Evolutionary conservation across 2,329 filamentous ascomycete species (phyloP), one percentile per base, ranked within the genome.

Genomic region (Clonostachys chloroleuca): DNA sequence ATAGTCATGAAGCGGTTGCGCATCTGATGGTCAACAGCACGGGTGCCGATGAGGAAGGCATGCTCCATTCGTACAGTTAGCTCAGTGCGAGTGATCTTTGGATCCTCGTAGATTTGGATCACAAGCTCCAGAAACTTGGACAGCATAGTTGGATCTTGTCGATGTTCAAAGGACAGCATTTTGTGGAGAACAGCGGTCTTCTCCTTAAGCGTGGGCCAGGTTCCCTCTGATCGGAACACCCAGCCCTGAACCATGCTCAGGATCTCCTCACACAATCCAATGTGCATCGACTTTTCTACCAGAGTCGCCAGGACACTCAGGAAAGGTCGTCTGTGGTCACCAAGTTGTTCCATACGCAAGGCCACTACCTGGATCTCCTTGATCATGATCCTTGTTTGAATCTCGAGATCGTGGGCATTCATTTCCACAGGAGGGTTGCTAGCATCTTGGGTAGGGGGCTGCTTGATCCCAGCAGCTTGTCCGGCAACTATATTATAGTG

Each of bases 141-240:
- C 48, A 99, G 76, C 70, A 99, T 85, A 1, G 86, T 90, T 34
- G 85, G 81, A 61, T 97, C 92, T 30, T 79, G 71, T 37, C 94
- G 81, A 48, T 89, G 83, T 67, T 99, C 94, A 56, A 99, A 99
- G 0, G 92, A 85, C 14, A 97, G 73, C 94, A 99, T 99, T 70
- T 99, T 99, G 59, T 95, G 92, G n/a, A 99, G 72, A 2, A 99
- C 94, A 2, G 95, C 95, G 1, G 92, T 97, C 73, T 99, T 99
- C 68, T 99, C 95, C 66, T 99, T 99, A 2, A 99, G 77, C 0
- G 94, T 99, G 1, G 94, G 94, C 78, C 94, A 96, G 3, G 91
- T 94, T 53, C 96, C 94, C 49, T 90, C 92, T 0, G 90, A 94
- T 54, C 90, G 83, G 73, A 99, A 99, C 6, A 99, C 89, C 95